These are phyloP conservation scores for Lepidium sativum DNA, from an alignment of 345 rosid genomes.

Conservation along the genomic window DNA sequence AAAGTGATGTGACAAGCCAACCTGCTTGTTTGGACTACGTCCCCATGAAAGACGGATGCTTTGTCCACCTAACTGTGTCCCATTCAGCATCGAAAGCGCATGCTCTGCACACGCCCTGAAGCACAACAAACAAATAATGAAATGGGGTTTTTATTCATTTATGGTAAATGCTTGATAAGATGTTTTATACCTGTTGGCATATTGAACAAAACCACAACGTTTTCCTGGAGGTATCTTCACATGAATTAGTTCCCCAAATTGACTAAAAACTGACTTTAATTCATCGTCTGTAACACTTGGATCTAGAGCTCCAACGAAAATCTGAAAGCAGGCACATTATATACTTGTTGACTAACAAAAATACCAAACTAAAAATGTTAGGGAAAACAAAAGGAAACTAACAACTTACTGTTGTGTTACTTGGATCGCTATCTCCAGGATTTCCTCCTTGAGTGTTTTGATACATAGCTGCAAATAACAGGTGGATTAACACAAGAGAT, in stretches of 20 bases:
- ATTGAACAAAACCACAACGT: conserved; percentile 98
- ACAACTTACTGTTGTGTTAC: conserved; percentile 88
- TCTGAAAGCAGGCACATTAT: conserved; percentile 35
- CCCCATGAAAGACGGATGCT: conserved; percentile 96
- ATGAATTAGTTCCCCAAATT: conserved; percentile 79
- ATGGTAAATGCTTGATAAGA: not conserved
- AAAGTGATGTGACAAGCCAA: conserved; percentile 9
- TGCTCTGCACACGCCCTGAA: conserved; percentile 73
- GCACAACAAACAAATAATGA: not conserved
- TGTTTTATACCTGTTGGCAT: conserved; percentile 55
- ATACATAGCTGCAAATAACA: conserved; percentile 62
- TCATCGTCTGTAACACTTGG: conserved; percentile 72
- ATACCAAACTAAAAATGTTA: not conserved
- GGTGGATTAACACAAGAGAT: not conserved
- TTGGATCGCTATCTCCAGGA: conserved; percentile 86
- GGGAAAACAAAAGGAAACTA: conserved; percentile 4
- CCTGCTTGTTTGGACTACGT: conserved; percentile 93
- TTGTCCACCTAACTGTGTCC: conserved; percentile 78
- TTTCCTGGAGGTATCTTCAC: conserved; percentile 93
- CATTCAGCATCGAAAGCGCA: conserved; percentile 63
- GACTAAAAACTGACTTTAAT: conserved; percentile 64
- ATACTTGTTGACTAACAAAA: conserved; percentile 8
- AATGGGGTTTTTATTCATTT: not conserved
- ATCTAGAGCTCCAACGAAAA: conserved; percentile 92
- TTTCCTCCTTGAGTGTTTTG: conserved; percentile 62